Conservation (phyloP, 106 monocot genomes). For the Dendrobium huoshanense region DNA sequence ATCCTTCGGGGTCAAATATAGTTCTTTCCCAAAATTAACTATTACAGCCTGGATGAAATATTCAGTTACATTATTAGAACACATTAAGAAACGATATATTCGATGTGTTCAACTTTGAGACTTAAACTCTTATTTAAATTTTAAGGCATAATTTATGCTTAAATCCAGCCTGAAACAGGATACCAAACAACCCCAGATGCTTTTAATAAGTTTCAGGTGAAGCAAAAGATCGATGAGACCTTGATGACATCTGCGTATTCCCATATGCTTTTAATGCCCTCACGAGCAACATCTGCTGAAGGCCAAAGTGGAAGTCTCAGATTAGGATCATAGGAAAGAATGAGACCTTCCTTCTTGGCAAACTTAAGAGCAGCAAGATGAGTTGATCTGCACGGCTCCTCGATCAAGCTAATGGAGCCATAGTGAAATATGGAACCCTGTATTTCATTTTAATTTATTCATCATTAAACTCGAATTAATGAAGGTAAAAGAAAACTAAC, state of each 20-base stretch:
- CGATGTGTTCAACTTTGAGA: too few species aligned
- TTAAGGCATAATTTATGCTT: too few species aligned
- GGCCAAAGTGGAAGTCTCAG: conserved; percentile 27
- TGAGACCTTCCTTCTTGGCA: conserved; percentile 18
- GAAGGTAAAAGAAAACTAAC: not conserved
- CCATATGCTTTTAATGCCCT: conserved; percentile 32
- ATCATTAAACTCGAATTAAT: not conserved
- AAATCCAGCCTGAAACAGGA: too few species aligned
- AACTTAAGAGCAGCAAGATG: conserved; percentile 20
- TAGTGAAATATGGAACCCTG: conserved; percentile 31
- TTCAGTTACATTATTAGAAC: too few species aligned
- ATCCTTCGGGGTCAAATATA: too few species aligned
- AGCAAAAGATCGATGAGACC: conserved; percentile 10
- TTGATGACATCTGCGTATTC: conserved; percentile 20
- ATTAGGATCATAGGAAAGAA: conserved; percentile 30
- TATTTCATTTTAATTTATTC: not conserved
- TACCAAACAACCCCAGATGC: too few species aligned
- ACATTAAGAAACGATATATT: too few species aligned
- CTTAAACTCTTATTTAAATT: too few species aligned
- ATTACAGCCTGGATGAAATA: too few species aligned
- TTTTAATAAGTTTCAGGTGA: not conserved
- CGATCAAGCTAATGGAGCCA: conserved; percentile 32
- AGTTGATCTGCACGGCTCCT: conserved; percentile 30
- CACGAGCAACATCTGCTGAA: conserved; percentile 21
- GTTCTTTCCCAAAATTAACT: too few species aligned